Evolutionary conservation across 495 filamentous ascomycete species (phyloP).

Genomic region (Saxophila tyrrhenica): DNA sequence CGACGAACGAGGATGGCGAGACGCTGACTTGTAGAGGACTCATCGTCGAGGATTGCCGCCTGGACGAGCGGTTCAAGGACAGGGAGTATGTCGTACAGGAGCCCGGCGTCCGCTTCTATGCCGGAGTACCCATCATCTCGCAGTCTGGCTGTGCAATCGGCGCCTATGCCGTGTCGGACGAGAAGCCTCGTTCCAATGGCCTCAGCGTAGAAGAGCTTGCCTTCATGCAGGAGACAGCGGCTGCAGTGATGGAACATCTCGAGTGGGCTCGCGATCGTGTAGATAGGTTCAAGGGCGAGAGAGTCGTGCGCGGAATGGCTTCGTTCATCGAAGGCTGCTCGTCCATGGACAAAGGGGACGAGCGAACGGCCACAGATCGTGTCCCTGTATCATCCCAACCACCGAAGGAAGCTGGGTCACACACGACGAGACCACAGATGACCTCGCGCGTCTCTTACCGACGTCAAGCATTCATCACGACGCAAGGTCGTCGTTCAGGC

Average conservation of each 20-base stretch:
- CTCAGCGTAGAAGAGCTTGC: slow-evolving; percentile 27
- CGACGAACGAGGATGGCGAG: slow-evolving; percentile 13
- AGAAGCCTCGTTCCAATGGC: slow-evolving; percentile 20
- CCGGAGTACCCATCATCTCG: slow-evolving; percentile 19
- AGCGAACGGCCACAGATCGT: neutral
- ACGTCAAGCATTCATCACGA: neutral
- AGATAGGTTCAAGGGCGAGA: slow-evolving; percentile 2
- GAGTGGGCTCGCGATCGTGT: slow-evolving; percentile 25
- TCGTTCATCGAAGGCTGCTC: slow-evolving; percentile 6
- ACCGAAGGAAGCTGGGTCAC: neutral
- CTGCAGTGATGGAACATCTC: slow-evolving; percentile 36
- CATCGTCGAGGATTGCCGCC: slow-evolving; percentile 27
- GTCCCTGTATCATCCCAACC: neutral
- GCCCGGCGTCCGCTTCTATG: slow-evolving; percentile 20
- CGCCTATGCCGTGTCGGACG: slow-evolving; percentile 17
- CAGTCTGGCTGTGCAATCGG: slow-evolving; percentile 22
- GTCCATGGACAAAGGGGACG: neutral
- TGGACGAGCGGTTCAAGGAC: slow-evolving; percentile 29
- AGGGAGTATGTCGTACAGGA: slow-evolving; percentile 12
- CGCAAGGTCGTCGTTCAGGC: neutral
- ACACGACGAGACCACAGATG: neutral
- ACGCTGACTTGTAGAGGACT: slow-evolving; percentile 5
- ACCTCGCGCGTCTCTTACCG: neutral
- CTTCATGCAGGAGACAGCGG: slow-evolving; percentile 34
- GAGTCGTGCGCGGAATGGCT: slow-evolving; percentile 6